Evolutionary conservation across 106 monocot species (phyloP).

Genomic region (Xerophyta viscosa): DNA sequence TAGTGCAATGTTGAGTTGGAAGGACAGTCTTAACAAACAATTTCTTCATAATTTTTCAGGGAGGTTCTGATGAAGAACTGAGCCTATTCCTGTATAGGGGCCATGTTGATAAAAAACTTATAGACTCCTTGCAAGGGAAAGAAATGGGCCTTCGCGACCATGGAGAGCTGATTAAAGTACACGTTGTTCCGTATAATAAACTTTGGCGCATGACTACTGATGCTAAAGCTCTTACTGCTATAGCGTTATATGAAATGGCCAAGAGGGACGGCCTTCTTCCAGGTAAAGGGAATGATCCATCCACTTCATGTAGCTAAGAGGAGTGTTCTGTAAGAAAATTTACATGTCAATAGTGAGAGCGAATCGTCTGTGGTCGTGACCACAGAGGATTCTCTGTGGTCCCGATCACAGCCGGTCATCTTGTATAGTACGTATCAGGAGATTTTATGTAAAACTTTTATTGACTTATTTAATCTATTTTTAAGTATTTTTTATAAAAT

Average conservation of each 20-base stretch:
- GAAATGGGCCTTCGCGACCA: conserved; percentile 80
- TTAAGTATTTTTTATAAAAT: too few species aligned
- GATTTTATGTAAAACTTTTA: too few species aligned
- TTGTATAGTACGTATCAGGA: too few species aligned
- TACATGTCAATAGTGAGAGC: too few species aligned
- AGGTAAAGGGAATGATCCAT: background rate
- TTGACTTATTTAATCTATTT: too few species aligned
- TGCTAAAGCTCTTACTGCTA: conserved; percentile 72
- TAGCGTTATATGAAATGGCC: conserved; percentile 91
- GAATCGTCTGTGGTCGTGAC: too few species aligned
- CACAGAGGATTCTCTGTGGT: too few species aligned
- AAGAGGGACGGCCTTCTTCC: conserved; percentile 68
- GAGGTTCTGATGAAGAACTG: conserved; percentile 94
- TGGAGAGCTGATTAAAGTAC: conserved; percentile 91
- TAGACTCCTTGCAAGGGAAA: conserved; percentile 61
- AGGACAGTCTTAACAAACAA: too few species aligned
- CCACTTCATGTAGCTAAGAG: too few species aligned
- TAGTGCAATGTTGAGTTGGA: background rate
- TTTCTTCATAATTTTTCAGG: conserved; percentile 28
- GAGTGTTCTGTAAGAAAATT: too few species aligned
- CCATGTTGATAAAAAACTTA: conserved; percentile 41
- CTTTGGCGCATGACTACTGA: conserved; percentile 88
- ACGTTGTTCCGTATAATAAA: conserved; percentile 62
- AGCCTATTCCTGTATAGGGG: conserved; percentile 71
- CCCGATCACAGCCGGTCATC: too few species aligned